Base-by-base conservation (phyloP, 345 rosid species). In the Conringia planisiliqua region DNA sequence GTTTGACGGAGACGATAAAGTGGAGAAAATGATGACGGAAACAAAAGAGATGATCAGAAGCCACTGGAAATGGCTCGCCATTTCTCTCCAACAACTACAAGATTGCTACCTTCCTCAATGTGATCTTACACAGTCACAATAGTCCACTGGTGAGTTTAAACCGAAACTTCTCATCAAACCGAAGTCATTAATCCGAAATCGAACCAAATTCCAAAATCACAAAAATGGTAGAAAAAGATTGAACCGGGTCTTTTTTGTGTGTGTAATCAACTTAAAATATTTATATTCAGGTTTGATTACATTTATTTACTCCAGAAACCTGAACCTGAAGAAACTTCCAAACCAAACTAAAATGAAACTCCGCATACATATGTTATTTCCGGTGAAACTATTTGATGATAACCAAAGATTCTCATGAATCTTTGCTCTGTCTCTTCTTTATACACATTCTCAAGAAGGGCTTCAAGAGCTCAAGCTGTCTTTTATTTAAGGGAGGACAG, bases 41-140 rank as follows among this genome's bases (percentile, higher is more conserved):
- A 74, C 61, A 44, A 71, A 22, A 36, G 69, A 1, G 52, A 72
- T 12, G 18, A 78, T 32, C 32, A 54, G 72, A 48, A 64, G 59
- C 47, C 50, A 47, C 57, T 44, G 20, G 52, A 54, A 26, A 3
- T 32, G 42, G 18, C 51, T 65, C 60, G 72, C 88, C 92, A 88
- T 88, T 42, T 75, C 46, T 42, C 17, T 42, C 24, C 18, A 30
- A 30, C 36, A 32, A 32, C 8, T 32, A 32, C 54, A 48, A 18
- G 27, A 18, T 18, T 3, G 52, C 26, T 18, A 46, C 24, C 18
- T 4, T 6, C 33, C 6, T 61, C 50, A 3, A 52, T 30, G 26
- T 33, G 66, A 44, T 3, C 13, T 20, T 24, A 5, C 1, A 3
- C 63, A 55, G 27, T 44, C 5, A 29, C 5, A 29, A 42, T 52